These are phyloP conservation scores for Arbutus unedo DNA, from an alignment of 148 eudicot species.

Conservation along the genomic window DNA sequence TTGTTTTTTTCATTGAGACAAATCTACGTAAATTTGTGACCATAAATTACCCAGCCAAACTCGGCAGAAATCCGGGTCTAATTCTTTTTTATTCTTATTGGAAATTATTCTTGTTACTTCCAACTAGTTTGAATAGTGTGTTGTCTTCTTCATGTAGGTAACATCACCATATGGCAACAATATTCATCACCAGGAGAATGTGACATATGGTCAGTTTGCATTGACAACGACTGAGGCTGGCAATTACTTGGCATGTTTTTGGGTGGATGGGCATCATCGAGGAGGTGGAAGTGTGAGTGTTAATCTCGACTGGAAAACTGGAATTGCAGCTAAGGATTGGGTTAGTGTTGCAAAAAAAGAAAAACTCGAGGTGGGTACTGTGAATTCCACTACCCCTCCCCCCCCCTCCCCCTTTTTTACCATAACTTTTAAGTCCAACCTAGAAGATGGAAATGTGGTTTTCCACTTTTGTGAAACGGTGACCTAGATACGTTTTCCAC, in stretches of 20 bases:
- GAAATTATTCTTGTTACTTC: neutral
- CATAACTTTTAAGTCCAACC: neutral
- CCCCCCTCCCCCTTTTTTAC: neutral
- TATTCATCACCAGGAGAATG: constrained; percentile 59
- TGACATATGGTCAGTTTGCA: constrained; percentile 84
- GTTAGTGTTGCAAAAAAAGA: constrained; percentile 81
- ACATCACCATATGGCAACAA: constrained; percentile 77
- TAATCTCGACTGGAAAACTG: constrained; percentile 84
- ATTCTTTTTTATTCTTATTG: neutral
- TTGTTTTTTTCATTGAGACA: neutral
- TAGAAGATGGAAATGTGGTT: neutral
- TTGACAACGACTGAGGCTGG: constrained; percentile 83
- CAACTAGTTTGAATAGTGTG: neutral
- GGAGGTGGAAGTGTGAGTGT: constrained; percentile 48
- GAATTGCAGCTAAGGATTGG: constrained; percentile 97
- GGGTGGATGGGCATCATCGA: constrained; percentile 44
- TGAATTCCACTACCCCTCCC: too few species aligned
- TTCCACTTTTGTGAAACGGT: neutral
- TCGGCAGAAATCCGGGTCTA: neutral
- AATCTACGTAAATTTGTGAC: neutral
- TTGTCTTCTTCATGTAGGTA: constrained; percentile 39
- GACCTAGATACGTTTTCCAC: neutral
- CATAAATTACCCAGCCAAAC: neutral
- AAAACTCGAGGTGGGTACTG: constrained; percentile 63
- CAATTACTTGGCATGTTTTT: constrained; percentile 76